phyloP scores from a whole-genome alignment of 495 filamentous ascomycete species.

The Chaetomium fimeti region DNA sequence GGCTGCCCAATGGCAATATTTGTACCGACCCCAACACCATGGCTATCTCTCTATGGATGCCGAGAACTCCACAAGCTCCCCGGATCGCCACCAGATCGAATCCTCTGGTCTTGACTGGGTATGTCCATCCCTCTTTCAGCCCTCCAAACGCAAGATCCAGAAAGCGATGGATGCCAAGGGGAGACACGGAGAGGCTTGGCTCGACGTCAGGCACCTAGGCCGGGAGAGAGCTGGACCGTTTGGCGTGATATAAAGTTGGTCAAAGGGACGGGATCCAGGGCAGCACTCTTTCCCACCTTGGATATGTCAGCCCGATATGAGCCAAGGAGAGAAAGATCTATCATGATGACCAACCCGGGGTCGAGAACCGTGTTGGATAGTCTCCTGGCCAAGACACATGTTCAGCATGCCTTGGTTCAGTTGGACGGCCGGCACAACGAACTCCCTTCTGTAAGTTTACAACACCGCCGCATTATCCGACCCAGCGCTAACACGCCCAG shows the following conservation, averaged over 20 bases:
- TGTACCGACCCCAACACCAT: neutral
- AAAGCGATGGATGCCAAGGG: neutral
- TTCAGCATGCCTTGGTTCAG: slow-evolving; percentile 33
- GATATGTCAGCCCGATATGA: neutral
- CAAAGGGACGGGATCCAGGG: neutral
- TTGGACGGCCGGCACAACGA: slow-evolving; percentile 30
- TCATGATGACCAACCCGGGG: slow-evolving; percentile 23
- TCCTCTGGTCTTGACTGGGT: slow-evolving; percentile 1
- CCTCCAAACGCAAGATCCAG: neutral
- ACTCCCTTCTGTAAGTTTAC: slow-evolving; percentile 27
- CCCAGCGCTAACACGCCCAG: slow-evolving; percentile 19
- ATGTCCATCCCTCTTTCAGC: neutral
- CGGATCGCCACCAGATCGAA: slow-evolving; percentile 11
- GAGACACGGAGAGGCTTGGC: slow-evolving; percentile 1
- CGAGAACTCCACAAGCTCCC: neutral
- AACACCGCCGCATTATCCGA: neutral
- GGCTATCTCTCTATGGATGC: neutral
- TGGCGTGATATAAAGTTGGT: neutral
- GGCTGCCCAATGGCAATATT: neutral
- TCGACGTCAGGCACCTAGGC: neutral
- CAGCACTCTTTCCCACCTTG: neutral
- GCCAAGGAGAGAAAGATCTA: neutral
- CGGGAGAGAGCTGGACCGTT: neutral
- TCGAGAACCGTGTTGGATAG: slow-evolving; percentile 30
- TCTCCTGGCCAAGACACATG: slow-evolving; percentile 35